phyloP scores from a whole-genome alignment of 2,329 filamentous ascomycete species.

The Penicillium sp. region DNA sequence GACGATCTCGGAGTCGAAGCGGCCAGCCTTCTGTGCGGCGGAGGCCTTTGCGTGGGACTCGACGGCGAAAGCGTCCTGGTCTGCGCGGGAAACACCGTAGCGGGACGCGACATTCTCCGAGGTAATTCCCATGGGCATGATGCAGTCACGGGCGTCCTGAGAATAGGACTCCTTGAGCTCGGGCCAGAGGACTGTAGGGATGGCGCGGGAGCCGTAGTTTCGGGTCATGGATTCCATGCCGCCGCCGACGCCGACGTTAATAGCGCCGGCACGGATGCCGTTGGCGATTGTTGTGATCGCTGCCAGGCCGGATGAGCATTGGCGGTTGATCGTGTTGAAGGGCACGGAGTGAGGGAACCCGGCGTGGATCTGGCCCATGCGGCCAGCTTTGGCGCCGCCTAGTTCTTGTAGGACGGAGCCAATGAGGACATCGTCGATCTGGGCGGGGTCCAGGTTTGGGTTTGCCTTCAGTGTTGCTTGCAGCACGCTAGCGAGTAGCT shows the following conservation, averaged over 20 bases:
- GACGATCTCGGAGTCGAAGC: conserved; percentile 77
- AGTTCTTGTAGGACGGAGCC: conserved; percentile 90
- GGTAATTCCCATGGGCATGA: conserved; percentile 93
- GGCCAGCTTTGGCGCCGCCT: conserved; percentile 83
- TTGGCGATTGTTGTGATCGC: conserved; percentile 73
- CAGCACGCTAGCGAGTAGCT: conserved; percentile 67
- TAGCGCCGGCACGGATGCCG: conserved; percentile 71
- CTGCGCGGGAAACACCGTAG: conserved; percentile 69
- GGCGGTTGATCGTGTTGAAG: conserved; percentile 85
- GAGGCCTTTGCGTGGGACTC: conserved; percentile 72
- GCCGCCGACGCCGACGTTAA: conserved; percentile 74
- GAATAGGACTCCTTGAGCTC: conserved; percentile 63
- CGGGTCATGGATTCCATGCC: conserved; percentile 97
- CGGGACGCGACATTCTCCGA: conserved; percentile 81
- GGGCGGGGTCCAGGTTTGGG: conserved; percentile 67
- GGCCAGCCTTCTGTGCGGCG: conserved; percentile 65
- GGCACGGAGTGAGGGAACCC: conserved; percentile 71
- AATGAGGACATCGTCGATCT: conserved; percentile 78
- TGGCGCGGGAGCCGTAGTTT: conserved; percentile 83
- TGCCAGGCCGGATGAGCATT: conserved; percentile 76
- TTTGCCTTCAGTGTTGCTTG: conserved; percentile 70
- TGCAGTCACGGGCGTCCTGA: conserved; percentile 75
- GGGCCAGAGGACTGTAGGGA: conserved; percentile 78
- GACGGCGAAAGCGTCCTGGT: conserved; percentile 82
- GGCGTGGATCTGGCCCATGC: conserved; percentile 85